Conservation (phyloP, 2,329 filamentous ascomycete genomes). For the Tolypocladium paradoxum region DNA sequence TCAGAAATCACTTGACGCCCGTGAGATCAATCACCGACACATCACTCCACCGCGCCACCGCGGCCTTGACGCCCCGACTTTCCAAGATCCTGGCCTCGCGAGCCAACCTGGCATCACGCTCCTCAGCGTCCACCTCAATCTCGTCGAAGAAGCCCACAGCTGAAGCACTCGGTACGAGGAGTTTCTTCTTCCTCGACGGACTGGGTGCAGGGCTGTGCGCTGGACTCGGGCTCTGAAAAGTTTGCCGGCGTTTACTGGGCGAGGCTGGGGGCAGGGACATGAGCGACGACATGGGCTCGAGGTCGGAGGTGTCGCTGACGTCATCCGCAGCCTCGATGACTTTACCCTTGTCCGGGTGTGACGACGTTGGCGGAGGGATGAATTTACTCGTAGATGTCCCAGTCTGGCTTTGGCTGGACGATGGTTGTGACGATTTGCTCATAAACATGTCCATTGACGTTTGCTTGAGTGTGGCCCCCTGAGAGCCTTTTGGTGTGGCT, state of each 20-base stretch:
- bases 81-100: constrained; percentile 9
- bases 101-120: constrained; percentile 14
- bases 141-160: constrained; percentile 28
- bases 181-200: constrained; percentile 22
- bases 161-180: constrained; percentile 26
- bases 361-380: not conserved
- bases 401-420: not conserved
- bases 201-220: constrained; percentile 4
- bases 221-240: not conserved
- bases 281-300: constrained; percentile 1
- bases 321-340: not conserved
- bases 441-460: constrained; percentile 20
- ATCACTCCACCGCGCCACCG: constrained; percentile 18
- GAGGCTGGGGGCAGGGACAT: not conserved
- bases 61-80: constrained; percentile 6
- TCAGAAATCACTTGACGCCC: not conserved
- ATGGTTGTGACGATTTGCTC: not conserved
- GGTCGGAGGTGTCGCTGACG: constrained; percentile 8
- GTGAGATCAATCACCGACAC: constrained; percentile 23
- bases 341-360: not conserved
- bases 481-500: constrained; percentile 2
- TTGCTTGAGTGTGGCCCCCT: constrained; percentile 17
- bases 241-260: constrained; percentile 2
- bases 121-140: constrained; percentile 12
- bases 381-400: not conserved